Conservation (phyloP, 1,284 basidiomycete genomes). For the Testicularia cyperi region DNA sequence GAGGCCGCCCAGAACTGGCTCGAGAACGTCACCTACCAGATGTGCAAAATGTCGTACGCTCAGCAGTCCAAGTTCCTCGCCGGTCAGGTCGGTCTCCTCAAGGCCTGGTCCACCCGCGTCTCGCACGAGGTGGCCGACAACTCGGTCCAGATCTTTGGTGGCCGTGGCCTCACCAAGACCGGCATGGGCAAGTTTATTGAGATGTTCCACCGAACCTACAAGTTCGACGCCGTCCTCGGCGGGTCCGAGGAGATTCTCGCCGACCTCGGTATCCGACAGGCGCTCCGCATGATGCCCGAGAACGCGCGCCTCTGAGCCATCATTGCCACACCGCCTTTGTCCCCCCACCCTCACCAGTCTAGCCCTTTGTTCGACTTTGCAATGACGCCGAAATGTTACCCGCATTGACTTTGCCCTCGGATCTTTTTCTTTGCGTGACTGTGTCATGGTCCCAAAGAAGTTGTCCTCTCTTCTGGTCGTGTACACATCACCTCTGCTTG, state of each 20-base stretch:
- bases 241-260: conserved; percentile 63
- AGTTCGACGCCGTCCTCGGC: conserved; percentile 67
- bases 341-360: too few relatives aligned
- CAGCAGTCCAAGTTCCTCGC: conserved; percentile 67
- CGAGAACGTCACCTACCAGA: conserved; percentile 85
- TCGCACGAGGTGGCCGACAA: conserved; percentile 68
- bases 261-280: conserved; percentile 65
- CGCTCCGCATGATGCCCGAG: conserved; percentile 57
- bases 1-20: conserved; percentile 85
- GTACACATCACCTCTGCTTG: too few relatives aligned
- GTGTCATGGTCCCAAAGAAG: too few relatives aligned
- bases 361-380: too few relatives aligned
- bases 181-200: conserved; percentile 67
- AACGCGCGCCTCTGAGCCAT: conserved; percentile 44
- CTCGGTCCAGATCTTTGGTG: conserved; percentile 75
- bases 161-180: conserved; percentile 69
- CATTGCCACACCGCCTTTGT: too few relatives aligned
- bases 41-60: conserved; percentile 75
- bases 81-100: conserved; percentile 76
- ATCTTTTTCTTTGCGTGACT: too few relatives aligned
- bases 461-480: too few relatives aligned
- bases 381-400: too few relatives aligned
- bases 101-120: conserved; percentile 62
- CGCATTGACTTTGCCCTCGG: too few relatives aligned
- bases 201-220: conserved; percentile 68